Conservation (phyloP, 306 rosid genomes). For the Glycine soja region DNA sequence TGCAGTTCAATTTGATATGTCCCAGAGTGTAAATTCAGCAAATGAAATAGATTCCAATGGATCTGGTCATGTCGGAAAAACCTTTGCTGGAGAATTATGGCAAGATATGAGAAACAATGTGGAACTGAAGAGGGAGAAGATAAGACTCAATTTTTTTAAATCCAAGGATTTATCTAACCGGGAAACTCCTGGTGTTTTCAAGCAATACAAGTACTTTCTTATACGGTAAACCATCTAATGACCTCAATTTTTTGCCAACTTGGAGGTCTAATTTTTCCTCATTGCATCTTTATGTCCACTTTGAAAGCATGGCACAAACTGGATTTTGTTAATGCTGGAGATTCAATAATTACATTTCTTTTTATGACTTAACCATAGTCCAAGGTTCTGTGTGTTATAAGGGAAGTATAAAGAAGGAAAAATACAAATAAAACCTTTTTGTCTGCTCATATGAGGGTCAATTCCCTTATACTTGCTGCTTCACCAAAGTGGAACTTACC, state of each 20-base stretch:
- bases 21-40: constrained; percentile 46
- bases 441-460: constrained; percentile 14
- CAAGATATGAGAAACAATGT: constrained; percentile 73
- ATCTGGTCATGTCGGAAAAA: constrained; percentile 50
- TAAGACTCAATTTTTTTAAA: constrained; percentile 66
- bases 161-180: constrained; percentile 81
- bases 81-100: constrained; percentile 93
- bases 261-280: constrained; percentile 30
- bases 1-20: constrained; percentile 45
- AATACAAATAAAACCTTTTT: constrained; percentile 18
- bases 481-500: constrained; percentile 7
- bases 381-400: constrained; percentile 11
- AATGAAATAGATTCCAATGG: constrained; percentile 50
- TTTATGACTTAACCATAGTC: constrained; percentile 20
- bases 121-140: constrained; percentile 71
- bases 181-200: constrained; percentile 75
- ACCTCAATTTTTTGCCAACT: neutral
- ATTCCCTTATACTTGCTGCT: neutral
- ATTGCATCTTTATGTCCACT: neutral
- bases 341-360: constrained; percentile 5
- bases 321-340: neutral
- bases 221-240: constrained; percentile 65
- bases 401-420: constrained; percentile 12
- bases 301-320: neutral
- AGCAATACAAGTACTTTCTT: constrained; percentile 86